Percentiles rank a stretch among this genome's conserved stretches.
Evolutionary conservation across 768 basidiomycete genomes (phyloP).

Genomic region (Rickenella mellea): DNA sequence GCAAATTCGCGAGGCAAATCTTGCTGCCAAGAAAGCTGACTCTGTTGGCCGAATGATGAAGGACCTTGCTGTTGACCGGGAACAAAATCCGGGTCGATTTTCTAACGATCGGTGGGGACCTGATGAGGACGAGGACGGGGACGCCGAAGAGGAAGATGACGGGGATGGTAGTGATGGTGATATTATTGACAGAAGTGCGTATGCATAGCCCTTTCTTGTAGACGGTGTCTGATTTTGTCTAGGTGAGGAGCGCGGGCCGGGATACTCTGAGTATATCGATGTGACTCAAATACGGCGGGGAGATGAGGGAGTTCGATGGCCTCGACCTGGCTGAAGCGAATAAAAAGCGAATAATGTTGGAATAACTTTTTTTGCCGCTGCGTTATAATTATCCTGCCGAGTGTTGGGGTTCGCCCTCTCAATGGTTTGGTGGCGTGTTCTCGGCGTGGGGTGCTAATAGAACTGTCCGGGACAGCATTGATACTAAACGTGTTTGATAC

Average conservation of each 20-base stretch:
- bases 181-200: slow-evolving; percentile 67
- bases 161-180: slow-evolving; percentile 33
- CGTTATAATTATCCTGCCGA: no score
- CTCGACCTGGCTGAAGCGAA: slow-evolving; percentile 44
- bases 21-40: slow-evolving; percentile 62
- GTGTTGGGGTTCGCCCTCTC: no score
- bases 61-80: slow-evolving; percentile 70
- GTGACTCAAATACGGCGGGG: slow-evolving; percentile 49
- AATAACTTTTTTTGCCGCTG: no score
- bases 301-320: slow-evolving; percentile 59
- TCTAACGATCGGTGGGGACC: slow-evolving; percentile 55
- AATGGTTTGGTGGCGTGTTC: no score
- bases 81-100: slow-evolving; percentile 47
- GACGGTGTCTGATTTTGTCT: slow-evolving; percentile 9
- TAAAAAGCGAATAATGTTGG: no score
- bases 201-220: slow-evolving; percentile 2
- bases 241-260: slow-evolving; percentile 66
- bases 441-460: no score
- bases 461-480: no score
- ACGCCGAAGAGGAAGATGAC: slow-evolving; percentile 45
- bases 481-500: no score
- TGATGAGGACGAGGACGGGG: slow-evolving; percentile 41
- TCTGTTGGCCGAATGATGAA: slow-evolving; percentile 70
- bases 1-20: slow-evolving; percentile 49
- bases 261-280: slow-evolving; percentile 72